A percentile compares a stretch with the other conserved stretches of the same genome.
phyloP scores from a whole-genome alignment of 495 filamentous ascomycete genomes.

The Trichoderma gamsii region DNA sequence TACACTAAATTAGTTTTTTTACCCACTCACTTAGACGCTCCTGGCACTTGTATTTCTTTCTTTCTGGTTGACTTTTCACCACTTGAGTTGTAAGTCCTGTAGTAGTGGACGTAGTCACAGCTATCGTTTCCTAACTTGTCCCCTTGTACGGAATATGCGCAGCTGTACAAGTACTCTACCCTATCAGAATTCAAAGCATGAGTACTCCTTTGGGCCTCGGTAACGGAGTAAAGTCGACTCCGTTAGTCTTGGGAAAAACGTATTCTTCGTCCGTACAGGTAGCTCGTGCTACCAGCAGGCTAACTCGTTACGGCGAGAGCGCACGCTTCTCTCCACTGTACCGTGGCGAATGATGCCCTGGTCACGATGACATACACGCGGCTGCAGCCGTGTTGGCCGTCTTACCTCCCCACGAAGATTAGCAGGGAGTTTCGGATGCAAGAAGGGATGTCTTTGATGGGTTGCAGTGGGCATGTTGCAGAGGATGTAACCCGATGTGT shows the following conservation, averaged over 20 bases:
- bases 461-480: not conserved
- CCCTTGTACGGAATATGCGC: too few relatives aligned
- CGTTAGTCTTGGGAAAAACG: not conserved
- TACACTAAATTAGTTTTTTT: not conserved
- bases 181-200: not conserved
- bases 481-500: not conserved
- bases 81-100: not conserved
- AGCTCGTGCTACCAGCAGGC: not conserved
- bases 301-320: constrained; percentile 2
- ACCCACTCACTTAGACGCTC: too few relatives aligned
- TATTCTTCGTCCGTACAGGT: not conserved
- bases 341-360: constrained; percentile 2
- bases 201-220: not conserved
- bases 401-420: constrained; percentile 7
- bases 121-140: not conserved
- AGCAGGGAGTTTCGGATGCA: constrained; percentile 13
- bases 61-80: too few relatives aligned
- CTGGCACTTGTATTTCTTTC: too few relatives aligned
- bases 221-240: not conserved
- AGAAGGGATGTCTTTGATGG: not conserved
- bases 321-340: not conserved
- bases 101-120: not conserved
- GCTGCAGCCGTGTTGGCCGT: constrained; percentile 12
- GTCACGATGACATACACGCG: constrained; percentile 11
- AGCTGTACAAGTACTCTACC: not conserved